phyloP scores from a whole-genome alignment of 441 rosid species.

The Viola pubescens region DNA sequence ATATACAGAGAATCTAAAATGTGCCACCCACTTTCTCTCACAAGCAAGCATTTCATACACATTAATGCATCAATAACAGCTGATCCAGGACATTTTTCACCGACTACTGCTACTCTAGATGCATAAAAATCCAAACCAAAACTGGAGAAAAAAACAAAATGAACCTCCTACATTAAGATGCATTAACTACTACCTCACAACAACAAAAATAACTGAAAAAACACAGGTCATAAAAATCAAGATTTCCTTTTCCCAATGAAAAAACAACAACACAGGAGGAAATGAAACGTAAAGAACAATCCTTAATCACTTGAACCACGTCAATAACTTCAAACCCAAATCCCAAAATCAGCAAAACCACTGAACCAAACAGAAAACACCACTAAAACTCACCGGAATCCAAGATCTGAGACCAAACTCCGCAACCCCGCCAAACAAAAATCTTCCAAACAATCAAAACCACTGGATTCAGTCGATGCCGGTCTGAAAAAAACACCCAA shows the following conservation, averaged over 20 bases:
- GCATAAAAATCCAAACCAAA: background rate
- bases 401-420: constrained; percentile 9
- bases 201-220: background rate
- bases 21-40: background rate
- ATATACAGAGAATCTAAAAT: constrained; percentile 14
- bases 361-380: background rate
- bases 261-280: background rate
- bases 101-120: background rate
- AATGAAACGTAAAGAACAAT: background rate
- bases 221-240: background rate
- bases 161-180: background rate
- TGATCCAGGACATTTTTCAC: constrained; percentile 13
- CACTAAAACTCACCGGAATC: constrained; percentile 12
- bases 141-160: background rate
- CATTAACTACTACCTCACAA: constrained; percentile 3
- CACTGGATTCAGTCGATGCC: background rate
- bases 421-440: background rate
- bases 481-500: background rate
- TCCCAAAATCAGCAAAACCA: background rate
- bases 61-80: constrained; percentile 23
- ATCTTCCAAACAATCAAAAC: background rate
- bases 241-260: background rate
- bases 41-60: constrained; percentile 4
- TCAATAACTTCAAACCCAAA: too few species aligned
- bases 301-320: too few species aligned